phyloP scores from a whole-genome alignment of 257 asterid genomes.

The Solanum pennellii region DNA sequence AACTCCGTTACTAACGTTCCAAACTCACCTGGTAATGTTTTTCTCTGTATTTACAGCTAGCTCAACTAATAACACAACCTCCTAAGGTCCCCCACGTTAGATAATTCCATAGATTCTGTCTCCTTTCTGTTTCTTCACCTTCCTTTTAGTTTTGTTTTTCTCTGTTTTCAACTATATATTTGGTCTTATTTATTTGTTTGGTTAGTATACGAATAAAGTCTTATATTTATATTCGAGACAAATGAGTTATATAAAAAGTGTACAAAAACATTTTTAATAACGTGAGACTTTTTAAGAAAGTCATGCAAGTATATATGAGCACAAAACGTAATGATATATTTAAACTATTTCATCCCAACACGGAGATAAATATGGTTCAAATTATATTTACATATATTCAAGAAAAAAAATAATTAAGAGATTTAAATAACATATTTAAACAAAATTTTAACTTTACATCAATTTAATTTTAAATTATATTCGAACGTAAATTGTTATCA shows the following conservation, averaged over 20 bases:
- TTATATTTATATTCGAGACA: background rate
- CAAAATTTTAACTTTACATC: background rate
- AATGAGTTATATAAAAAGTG: background rate
- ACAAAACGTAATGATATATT: background rate
- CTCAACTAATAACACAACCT: background rate
- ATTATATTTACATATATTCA: background rate
- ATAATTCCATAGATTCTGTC: background rate
- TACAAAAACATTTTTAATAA: background rate
- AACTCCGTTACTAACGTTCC: accelerated
- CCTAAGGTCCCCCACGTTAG: background rate
- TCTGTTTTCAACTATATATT: background rate
- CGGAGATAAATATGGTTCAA: background rate
- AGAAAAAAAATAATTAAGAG: no score
- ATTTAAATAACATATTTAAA: no score
- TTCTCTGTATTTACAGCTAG: background rate
- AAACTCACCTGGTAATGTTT: background rate
- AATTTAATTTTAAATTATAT: no score
- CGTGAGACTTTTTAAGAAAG: background rate
- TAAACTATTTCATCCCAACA: background rate
- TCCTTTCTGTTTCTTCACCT: background rate
- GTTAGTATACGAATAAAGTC: background rate
- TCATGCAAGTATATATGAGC: no score
- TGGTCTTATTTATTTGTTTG: background rate
- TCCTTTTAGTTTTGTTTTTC: background rate
- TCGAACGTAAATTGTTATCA: background rate